Evolutionary conservation across 73 alveolate species (phyloP).

Genomic region (Paramecium tetraurelia): DNA sequence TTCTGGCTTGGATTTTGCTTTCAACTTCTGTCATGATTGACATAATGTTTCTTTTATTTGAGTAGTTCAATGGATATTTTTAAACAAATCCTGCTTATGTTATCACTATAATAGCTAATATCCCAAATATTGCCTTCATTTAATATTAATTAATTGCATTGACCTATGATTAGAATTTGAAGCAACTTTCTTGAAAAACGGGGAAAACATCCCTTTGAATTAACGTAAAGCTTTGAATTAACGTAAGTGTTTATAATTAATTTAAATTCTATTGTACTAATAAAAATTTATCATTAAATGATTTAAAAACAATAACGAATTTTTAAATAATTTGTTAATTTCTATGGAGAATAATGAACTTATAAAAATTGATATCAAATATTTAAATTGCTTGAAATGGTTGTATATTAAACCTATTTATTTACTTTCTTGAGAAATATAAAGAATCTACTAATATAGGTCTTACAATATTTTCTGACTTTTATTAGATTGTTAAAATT

Average conservation of each 20-base stretch:
- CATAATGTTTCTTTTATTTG: constrained; percentile 24
- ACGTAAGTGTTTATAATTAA: not conserved
- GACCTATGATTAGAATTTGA: not conserved
- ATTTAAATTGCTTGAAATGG: too few relatives aligned
- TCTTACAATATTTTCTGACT: too few relatives aligned
- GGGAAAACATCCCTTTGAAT: not conserved
- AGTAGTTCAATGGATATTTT: constrained; percentile 11
- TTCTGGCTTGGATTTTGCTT: not conserved
- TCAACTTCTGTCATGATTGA: constrained; percentile 32
- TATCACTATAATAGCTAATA: not conserved
- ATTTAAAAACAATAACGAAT: not conserved
- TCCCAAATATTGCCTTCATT: not conserved
- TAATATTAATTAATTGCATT: not conserved
- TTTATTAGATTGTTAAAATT: too few relatives aligned
- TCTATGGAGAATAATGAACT: not conserved
- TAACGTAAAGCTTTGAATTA: not conserved
- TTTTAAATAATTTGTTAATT: not conserved
- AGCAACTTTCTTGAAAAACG: not conserved
- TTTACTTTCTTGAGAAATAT: too few relatives aligned
- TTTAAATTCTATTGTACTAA: not conserved
- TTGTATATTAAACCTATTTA: too few relatives aligned
- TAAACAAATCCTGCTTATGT: not conserved
- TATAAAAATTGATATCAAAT: not conserved
- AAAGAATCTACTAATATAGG: too few relatives aligned
- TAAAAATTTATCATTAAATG: not conserved